phyloP scores from a whole-genome alignment of 1,139 yeast genomes.

The Sugiyamaella novakii region DNA sequence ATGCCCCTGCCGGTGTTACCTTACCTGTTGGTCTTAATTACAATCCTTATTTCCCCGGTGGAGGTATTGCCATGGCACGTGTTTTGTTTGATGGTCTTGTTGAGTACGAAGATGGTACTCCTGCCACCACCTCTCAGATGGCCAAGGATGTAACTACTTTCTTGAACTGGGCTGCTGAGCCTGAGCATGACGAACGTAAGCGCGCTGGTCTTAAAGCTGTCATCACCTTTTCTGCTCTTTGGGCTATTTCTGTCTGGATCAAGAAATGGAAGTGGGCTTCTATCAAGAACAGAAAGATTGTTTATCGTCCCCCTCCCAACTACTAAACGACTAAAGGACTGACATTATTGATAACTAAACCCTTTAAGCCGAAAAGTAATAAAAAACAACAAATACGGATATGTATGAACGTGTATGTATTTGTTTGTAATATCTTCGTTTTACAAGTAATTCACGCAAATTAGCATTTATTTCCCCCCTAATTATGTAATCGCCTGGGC shows the following conservation, averaged over 20 bases:
- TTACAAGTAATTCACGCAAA: constrained; percentile 17
- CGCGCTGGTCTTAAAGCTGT: constrained; percentile 94
- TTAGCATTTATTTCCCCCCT: constrained; percentile 15
- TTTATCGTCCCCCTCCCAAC: constrained; percentile 77
- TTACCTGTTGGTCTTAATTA: constrained; percentile 94
- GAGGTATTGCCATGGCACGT: constrained; percentile 98
- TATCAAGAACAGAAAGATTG: constrained; percentile 91
- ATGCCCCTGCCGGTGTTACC: too few species aligned
- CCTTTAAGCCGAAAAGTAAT: constrained; percentile 1
- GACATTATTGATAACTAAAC: too few species aligned
- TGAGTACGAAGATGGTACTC: constrained; percentile 98
- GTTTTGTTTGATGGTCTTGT: constrained; percentile 95
- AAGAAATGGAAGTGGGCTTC: constrained; percentile 99
- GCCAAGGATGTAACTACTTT: constrained; percentile 96
- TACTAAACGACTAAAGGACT: constrained; percentile 10
- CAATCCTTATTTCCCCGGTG: constrained; percentile 99
- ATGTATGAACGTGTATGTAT: constrained; percentile 1
- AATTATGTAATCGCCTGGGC: too few species aligned
- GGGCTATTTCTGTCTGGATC: constrained; percentile 84
- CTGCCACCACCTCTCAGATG: constrained; percentile 98
- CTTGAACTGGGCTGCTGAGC: constrained; percentile 98
- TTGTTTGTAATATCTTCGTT: constrained; percentile 17
- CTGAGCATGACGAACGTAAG: constrained; percentile 98
- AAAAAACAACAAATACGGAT: constrained; percentile 8
- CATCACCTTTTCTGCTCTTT: constrained; percentile 74